These are phyloP conservation scores for Panicum hallii DNA, from an alignment of 202 grass and related monocot species.

Conservation along the genomic window DNA sequence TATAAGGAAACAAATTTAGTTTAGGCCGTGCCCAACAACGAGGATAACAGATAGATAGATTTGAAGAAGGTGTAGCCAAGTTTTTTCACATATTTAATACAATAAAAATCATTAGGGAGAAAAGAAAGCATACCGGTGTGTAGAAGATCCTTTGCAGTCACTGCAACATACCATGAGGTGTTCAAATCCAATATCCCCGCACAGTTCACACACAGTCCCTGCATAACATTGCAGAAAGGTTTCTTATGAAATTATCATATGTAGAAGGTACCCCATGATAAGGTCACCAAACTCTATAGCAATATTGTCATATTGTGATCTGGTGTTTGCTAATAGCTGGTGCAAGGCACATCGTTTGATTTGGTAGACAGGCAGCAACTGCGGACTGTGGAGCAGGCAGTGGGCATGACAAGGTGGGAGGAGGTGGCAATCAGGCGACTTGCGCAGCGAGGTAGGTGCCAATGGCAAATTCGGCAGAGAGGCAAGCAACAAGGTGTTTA, in stretches of 20 bases:
- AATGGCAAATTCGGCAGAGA: too few species aligned
- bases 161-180: slow-evolving; percentile 34
- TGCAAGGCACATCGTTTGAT: neutral
- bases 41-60: neutral
- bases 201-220: slow-evolving; percentile 44
- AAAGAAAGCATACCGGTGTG: slow-evolving; percentile 34
- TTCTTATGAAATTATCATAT: neutral
- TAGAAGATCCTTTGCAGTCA: slow-evolving; percentile 19
- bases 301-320: neutral
- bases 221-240: slow-evolving; percentile 28
- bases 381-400: neutral
- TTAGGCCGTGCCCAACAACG: neutral
- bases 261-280: neutral
- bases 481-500: too few species aligned
- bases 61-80: neutral
- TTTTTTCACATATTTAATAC: neutral
- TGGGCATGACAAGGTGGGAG: neutral
- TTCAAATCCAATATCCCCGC: slow-evolving; percentile 41
- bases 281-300: neutral
- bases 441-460: too few species aligned
- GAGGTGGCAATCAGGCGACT: too few species aligned
- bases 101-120: neutral
- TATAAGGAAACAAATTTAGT: neutral
- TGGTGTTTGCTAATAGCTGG: neutral
- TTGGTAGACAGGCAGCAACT: neutral